Percentiles rank a stretch among this genome's conserved stretches.
Evolutionary conservation across 176 grass and related monocot genomes (phyloP).

Genomic region (Bolboschoenus planiculmis): DNA sequence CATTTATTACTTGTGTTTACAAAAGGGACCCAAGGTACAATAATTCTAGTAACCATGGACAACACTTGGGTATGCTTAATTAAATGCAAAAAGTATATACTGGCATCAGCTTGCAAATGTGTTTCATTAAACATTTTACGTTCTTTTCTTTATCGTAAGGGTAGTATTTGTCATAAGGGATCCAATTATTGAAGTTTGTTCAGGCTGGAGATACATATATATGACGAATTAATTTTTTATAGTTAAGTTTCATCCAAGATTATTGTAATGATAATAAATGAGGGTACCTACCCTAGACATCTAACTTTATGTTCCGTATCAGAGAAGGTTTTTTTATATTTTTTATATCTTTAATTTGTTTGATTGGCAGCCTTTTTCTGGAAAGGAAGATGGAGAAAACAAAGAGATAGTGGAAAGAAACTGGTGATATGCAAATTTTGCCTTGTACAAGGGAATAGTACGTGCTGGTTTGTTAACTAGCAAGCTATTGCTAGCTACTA

Average conservation of each 20-base stretch:
- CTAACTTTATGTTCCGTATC: not conserved
- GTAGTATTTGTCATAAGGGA: too few species aligned
- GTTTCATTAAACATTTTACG: not conserved
- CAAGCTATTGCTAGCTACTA: not conserved
- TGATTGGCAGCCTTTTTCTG: not conserved
- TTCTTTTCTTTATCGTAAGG: too few species aligned
- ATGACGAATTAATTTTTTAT: too few species aligned
- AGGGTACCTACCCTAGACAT: not conserved
- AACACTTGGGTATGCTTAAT: too few species aligned
- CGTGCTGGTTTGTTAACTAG: not conserved
- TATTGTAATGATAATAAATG: not conserved
- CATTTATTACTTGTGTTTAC: too few species aligned
- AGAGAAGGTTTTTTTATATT: not conserved
- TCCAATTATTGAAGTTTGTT: not conserved
- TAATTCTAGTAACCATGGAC: not conserved
- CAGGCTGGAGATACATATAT: not conserved
- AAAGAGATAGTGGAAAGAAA: not conserved
- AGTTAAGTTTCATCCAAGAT: too few species aligned
- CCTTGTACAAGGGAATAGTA: not conserved
- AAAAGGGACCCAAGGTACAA: too few species aligned
- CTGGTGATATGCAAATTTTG: not conserved
- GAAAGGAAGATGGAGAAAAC: not conserved
- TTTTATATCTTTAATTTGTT: not conserved
- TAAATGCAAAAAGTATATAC: too few species aligned
- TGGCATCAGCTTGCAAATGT: not conserved